Base-by-base conservation (phyloP, 805 yeast species). In the Sugiyamaella mastotermitis region DNA sequence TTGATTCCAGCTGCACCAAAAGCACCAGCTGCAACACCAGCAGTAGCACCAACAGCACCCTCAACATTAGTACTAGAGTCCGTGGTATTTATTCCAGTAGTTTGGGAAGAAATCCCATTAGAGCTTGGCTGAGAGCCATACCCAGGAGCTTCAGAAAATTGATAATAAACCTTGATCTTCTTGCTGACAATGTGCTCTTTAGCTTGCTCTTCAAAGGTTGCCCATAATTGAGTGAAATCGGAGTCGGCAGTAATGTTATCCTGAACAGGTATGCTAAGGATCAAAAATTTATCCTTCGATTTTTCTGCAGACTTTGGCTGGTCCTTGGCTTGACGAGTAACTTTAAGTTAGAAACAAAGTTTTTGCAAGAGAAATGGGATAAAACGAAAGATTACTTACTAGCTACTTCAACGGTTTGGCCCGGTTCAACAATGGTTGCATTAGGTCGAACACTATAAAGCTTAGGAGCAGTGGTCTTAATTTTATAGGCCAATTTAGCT, bases 401-500 rank as follows among this genome's bases (percentile, higher is more conserved):
- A 33, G 88, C 75, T 37, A 92, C 83, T 39, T 82, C 76, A 37
- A 79, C 63, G 17, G 78, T 60, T 48, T 75, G 74, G 24, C 94
- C 92, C 10, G 97, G 88, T 20, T 68, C 69, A 41, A 92, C 69
- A 24, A 81, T 61, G 11, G 92, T 77, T 43, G 97, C 90, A 61
- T 88, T 92, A 46, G 98, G 98, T 65, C 96, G 81, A 37, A 92
- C 97, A 62, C 95, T 85, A 69, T 88, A 73, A 62, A 85, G 69
- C 62, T 85, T 88, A 45, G 98, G 98, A 7, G 97, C 97, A 5
- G 98, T 92, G 32, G 98, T 90, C 67, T 90, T 92, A 57, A 92
- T 97, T 68, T 92, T 92, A 72, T 86, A 92, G 21, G 95, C 96
- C 31, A 79, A 69, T 22, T 77, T 65, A 38, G 69, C 68, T 11